Conservation (phyloP, 305 asterid genomes). For the Monarda citriodora region DNA sequence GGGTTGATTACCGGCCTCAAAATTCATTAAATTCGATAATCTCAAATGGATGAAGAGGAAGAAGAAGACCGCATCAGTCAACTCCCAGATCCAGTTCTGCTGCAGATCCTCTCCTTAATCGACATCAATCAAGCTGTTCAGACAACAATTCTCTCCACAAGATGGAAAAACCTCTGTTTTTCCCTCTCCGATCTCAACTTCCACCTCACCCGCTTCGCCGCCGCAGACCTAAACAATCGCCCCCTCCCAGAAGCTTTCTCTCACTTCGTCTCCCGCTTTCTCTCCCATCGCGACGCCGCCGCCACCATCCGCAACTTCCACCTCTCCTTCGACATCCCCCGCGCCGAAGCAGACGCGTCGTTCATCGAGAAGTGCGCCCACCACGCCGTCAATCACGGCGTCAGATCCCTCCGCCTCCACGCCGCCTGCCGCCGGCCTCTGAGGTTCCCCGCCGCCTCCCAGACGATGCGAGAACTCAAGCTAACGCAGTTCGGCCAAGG, state of each 20-base stretch:
- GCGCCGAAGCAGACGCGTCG: neutral
- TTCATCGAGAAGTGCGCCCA: conserved; percentile 11
- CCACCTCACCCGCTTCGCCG: conserved; percentile 8
- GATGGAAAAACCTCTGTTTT: conserved; percentile 21
- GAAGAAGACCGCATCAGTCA: conserved; percentile 14
- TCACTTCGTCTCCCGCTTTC: conserved; percentile 12
- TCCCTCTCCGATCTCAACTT: conserved; percentile 23
- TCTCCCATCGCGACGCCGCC: conserved; percentile 13
- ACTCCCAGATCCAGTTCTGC: conserved; percentile 22
- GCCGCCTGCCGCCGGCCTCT: too few relatives aligned
- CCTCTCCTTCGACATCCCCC: neutral
- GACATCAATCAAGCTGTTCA: conserved; percentile 21
- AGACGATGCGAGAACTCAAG: conserved; percentile 12
- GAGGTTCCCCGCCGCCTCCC: neutral
- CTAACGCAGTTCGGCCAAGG: neutral
- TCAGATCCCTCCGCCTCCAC: conserved; percentile 15
- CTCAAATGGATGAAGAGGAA: too few relatives aligned
- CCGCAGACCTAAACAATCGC: neutral
- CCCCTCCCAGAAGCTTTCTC: neutral
- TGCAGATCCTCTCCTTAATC: conserved; percentile 16
- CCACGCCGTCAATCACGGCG: conserved; percentile 23
- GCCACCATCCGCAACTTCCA: conserved; percentile 7
- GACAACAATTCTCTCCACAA: conserved; percentile 20
- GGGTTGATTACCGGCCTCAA: too few relatives aligned
- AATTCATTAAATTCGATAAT: too few relatives aligned